Evolutionary conservation across 441 rosid species (phyloP), one percentile per base, ranked within the genome.

Genomic region (Euphorbia schlechtendalii): DNA sequence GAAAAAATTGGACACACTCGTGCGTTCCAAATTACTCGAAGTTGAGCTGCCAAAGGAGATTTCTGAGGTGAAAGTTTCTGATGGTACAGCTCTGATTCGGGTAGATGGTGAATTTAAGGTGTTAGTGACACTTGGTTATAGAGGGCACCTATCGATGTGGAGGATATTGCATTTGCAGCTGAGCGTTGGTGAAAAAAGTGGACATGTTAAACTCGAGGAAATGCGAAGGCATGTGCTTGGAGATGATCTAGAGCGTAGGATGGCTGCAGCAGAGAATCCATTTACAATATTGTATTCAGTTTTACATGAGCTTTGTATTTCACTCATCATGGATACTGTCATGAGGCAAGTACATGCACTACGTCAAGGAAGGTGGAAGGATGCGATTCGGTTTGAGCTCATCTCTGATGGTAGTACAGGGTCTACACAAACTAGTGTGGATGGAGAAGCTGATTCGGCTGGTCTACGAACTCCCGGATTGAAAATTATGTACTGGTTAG

Each of bases 181-280:
- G 76, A 96, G 92, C 68, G 98, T 95, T 73, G 98, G 99, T 76
- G 98, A 95, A 82, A 83, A 77, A 78, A 84, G 82, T 67, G 97
- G 99, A 41, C 77, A 59, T 28, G 86, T 86, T 55, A 85, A 86
- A 71, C 71, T 95, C 64, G 98, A 92, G 74, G 82, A 83, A 74
- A 71, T 76, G 32, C 87, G 93, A 48, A 77, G 90, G 74, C 96
- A 89, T 78, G 76, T 71, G 54, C 95, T 95, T 69, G 98, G 98
- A 49, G 99, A 95, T 84, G 93, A 95, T 80, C 78, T 95, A 64
- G 99, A 95, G 81, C 95, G 99, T 60, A 75, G 99, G 74, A 95
- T 92, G 99, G 88, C 92, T 4, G 86, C 80, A 46, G 83, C 95
- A 53, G 98, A 95, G 57, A 86, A 89, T 76, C 99, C 99, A 52